Conservation (phyloP, 495 filamentous ascomycete species). For the Collariella sp. region DNA sequence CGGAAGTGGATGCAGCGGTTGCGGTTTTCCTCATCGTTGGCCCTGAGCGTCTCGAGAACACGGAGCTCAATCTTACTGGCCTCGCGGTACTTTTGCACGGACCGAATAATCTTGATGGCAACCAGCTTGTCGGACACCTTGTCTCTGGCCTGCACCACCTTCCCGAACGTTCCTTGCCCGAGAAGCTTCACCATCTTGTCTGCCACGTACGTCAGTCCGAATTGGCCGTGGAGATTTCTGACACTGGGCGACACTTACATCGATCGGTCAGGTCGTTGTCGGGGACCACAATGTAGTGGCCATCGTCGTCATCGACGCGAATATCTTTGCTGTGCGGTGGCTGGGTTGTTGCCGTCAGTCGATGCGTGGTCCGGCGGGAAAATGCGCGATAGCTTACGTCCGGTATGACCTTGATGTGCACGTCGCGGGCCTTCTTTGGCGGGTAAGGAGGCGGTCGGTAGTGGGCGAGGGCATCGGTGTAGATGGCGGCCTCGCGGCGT, state of each 20-base stretch:
- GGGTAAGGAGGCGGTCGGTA: constrained; percentile 83
- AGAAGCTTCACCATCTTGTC: constrained; percentile 82
- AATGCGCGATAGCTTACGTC: constrained; percentile 58
- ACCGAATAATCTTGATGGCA: constrained; percentile 95
- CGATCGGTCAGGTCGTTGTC: constrained; percentile 74
- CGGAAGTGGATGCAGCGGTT: constrained; percentile 96
- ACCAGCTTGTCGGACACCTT: constrained; percentile 63
- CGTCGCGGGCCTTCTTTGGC: constrained; percentile 84
- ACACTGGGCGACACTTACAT: constrained; percentile 54
- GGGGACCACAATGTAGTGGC: constrained; percentile 85
- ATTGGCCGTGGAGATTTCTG: too few species aligned
- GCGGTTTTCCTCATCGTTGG: constrained; percentile 82
- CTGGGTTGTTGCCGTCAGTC: constrained; percentile 22
- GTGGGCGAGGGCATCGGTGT: constrained; percentile 60
- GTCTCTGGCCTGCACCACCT: constrained; percentile 90
- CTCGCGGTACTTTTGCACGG: constrained; percentile 95
- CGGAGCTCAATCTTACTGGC: constrained; percentile 93
- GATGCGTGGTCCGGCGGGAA: background rate
- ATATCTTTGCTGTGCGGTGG: constrained; percentile 45
- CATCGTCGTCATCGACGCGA: constrained; percentile 84
- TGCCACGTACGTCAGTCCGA: constrained; percentile 28
- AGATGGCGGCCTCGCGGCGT: constrained; percentile 56
- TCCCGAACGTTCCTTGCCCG: constrained; percentile 95
- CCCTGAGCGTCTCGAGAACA: constrained; percentile 79
- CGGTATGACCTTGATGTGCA: constrained; percentile 67